These are phyloP conservation scores for Syzygium syzygioides DNA, from an alignment of 441 rosid genomes.

Conservation along the genomic window DNA sequence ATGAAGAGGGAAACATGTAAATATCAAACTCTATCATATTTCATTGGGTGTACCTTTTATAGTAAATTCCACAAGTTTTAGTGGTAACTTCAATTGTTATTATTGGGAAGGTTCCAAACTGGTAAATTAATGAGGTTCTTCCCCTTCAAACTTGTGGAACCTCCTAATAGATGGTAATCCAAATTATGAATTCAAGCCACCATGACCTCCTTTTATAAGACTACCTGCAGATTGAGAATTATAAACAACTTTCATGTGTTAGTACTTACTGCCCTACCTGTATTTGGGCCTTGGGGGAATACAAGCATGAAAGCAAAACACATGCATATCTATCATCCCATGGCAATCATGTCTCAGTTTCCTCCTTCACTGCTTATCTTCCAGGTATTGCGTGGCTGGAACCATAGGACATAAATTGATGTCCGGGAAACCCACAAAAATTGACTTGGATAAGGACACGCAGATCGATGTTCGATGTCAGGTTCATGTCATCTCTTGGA, in stretches of 20 bases:
- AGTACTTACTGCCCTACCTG: background rate
- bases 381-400: slow-evolving; percentile 90
- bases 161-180: background rate
- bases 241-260: background rate
- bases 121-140: background rate
- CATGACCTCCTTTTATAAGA: background rate
- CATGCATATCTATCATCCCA: background rate
- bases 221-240: background rate
- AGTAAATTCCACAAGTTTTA: background rate
- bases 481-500: slow-evolving; percentile 28
- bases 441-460: slow-evolving; percentile 75
- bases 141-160: background rate
- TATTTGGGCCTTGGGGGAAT: background rate
- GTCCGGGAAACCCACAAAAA: slow-evolving; percentile 83
- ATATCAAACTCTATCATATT: background rate
- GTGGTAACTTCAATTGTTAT: background rate
- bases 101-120: background rate
- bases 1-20: background rate
- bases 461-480: slow-evolving; percentile 86
- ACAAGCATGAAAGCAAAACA: background rate
- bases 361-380: background rate
- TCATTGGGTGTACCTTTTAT: background rate
- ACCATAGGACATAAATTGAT: slow-evolving; percentile 83
- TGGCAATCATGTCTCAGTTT: background rate
- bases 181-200: background rate